Conservation (phyloP, 306 rosid species). For the Pyrus betulifolia region DNA sequence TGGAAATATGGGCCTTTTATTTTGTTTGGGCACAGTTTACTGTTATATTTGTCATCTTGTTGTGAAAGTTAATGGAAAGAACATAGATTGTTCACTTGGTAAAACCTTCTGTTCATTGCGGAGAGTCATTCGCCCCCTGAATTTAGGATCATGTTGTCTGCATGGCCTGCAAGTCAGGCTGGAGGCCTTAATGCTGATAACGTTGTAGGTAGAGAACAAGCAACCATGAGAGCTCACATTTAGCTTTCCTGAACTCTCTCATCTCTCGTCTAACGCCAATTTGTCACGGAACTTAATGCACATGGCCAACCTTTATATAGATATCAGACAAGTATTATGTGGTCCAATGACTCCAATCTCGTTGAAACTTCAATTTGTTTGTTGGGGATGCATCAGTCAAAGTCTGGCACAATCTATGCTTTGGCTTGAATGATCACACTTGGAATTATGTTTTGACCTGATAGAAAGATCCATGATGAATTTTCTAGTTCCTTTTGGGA, state of each 20-base stretch:
- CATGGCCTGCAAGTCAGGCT: background rate
- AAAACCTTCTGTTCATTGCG: background rate
- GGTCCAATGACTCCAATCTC: background rate
- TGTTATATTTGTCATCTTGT: background rate
- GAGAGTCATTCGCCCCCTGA: background rate
- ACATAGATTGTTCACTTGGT: background rate
- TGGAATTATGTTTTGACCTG: background rate
- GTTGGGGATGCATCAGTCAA: background rate
- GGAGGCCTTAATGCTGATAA: background rate
- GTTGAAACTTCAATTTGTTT: background rate
- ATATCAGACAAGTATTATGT: background rate
- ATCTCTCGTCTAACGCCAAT: background rate
- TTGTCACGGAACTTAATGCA: background rate
- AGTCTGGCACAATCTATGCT: background rate
- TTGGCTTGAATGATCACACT: background rate
- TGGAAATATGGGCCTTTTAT: background rate
- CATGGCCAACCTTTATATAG: background rate
- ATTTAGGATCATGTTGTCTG: background rate
- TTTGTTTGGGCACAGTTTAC: background rate
- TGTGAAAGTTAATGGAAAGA: background rate
- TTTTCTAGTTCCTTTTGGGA: background rate
- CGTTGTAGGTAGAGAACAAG: background rate
- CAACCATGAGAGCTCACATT: background rate
- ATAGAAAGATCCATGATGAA: background rate
- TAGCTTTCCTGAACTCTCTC: background rate